Base-by-base conservation (phyloP, 83 land plant genomes). In the Diphasiastrum complanatum region DNA sequence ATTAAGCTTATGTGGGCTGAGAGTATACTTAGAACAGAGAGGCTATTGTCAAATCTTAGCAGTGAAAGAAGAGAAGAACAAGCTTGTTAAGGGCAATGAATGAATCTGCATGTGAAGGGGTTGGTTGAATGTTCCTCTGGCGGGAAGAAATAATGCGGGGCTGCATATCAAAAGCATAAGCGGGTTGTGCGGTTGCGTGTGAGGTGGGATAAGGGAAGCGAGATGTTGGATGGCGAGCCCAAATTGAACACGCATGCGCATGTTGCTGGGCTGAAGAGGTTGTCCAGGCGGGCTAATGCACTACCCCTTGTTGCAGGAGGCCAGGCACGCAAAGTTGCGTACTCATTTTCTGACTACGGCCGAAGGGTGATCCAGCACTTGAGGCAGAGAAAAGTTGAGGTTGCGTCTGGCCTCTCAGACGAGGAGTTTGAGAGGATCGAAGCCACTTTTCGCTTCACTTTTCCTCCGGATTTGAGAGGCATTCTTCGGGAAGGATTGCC, bases 391-490 rank as follows among this genome's bases (percentile, higher is more conserved):
- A 28, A 60, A 45, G 71, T 87, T 10, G 73, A 72, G 5, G 38
- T 82, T 26, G 72, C 33, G 0, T 47, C 56, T 0, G 95, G 95
- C 8, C 75, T 89, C 27, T 61, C 82, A 2, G 90, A 85, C 35
- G 68, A 65, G 10, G 95, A 89, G 65, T 80, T 85, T 55, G 30
- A 66, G 29, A 41, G 60, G 38, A 47, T 78, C 51, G 90, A 89
- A 40, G 81, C 86, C 14, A 63, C 68, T 24, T 75, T 80, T 31
- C 66, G 69, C 38, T 89, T 89, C 81, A 61, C 65, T 1, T 89
- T 85, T 69, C 90, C 90, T 16, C 90, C 90, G 2, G 89, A 85
- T 50, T 78, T 89, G 33, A 67, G 73, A 3, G 78, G 84, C 33
- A 52, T 89, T 18, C 87, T 89, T 32, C 54, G 61, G 29, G 82